A percentile compares a stretch with the other conserved stretches of the same genome.
phyloP scores from a whole-genome alignment of 2,329 filamentous ascomycete genomes.

The Talaromyces sp. region DNA sequence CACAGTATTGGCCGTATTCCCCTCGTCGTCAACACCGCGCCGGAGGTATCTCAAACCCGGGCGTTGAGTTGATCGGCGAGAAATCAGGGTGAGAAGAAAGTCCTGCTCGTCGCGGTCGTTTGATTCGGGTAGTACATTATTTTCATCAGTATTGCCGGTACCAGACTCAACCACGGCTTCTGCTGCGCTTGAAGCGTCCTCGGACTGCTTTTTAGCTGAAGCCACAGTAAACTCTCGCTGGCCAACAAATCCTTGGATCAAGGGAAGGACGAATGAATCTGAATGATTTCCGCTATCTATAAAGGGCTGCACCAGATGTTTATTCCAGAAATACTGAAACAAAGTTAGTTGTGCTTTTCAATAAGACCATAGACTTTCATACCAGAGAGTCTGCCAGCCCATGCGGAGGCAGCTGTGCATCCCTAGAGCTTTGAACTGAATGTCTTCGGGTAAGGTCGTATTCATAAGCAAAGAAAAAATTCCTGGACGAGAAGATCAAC shows the following conservation, averaged over 20 bases:
- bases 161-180: slow-evolving; percentile 20
- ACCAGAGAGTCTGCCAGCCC: slow-evolving; percentile 65
- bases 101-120: slow-evolving; percentile 31
- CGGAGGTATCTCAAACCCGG: slow-evolving; percentile 86
- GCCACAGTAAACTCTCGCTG: slow-evolving; percentile 76
- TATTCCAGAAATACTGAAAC: slow-evolving; percentile 81
- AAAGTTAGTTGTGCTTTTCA: slow-evolving; percentile 5
- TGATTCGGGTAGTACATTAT: slow-evolving; percentile 29
- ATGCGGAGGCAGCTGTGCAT: slow-evolving; percentile 57
- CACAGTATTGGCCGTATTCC: slow-evolving; percentile 81
- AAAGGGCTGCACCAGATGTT: slow-evolving; percentile 66
- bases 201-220: slow-evolving; percentile 8
- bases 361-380: slow-evolving; percentile 15
- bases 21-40: slow-evolving; percentile 83
- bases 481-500: slow-evolving; percentile 76
- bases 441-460: slow-evolving; percentile 75
- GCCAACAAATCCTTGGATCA: slow-evolving; percentile 93
- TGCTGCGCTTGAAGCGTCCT: slow-evolving; percentile 7
- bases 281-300: slow-evolving; percentile 58
- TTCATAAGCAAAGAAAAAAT: slow-evolving; percentile 95
- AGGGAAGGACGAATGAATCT: slow-evolving; percentile 65
- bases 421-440: slow-evolving; percentile 33
- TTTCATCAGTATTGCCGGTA: slow-evolving; percentile 32
- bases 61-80: slow-evolving; percentile 77
- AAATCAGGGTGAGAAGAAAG: slow-evolving; percentile 83